Base-by-base conservation (phyloP, 1,284 basidiomycete genomes). In the Irpex lacteus region DNA sequence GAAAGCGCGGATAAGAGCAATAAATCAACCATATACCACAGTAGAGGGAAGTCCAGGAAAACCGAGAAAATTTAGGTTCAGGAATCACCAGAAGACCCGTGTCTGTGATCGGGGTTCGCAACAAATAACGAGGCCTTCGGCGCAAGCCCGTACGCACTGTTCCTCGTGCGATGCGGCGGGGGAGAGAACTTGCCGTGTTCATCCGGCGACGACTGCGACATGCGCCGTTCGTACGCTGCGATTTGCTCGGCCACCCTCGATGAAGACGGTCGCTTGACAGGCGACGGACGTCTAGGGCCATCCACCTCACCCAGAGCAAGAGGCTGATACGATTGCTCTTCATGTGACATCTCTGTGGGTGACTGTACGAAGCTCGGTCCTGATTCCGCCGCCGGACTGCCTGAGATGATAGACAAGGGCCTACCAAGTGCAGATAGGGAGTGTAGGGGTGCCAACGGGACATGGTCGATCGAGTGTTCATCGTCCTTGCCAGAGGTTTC, bases 121-220 rank as follows among this genome's bases (percentile, higher is more conserved):
- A 89, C 78, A 68, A 83, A 89, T 18, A 89, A 77, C 65, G 81
- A 82, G 11, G 82, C 76, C 66, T 82, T 79, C 44, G 84, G 85
- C 38, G 81, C 84, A 44, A 88, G 77, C 13, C 85, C 85, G 71
- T 87, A 88, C 69, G 67, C 69, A 63, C 68, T 71, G 37, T 66
- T 68, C 32, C 73, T 69, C 68, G 71, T 73, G 58, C 78, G 77
- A 66, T 78, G 78, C 44, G 73, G 70, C 60, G 64, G 60, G 21
- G 64, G 49, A 8, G 64, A 49, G n/a, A 59, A 61, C 60, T 63
- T 59, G 50, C 53, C 32, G 36, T n/a, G 63, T 13, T 18, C 15
- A 13, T 59, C 34, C 21, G 70, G 66, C 55, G 63, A 75, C 2
- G 40, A 44, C 77, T 66, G 76, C 13, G 80, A 79, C 77, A 79